Evolutionary conservation across 2,329 filamentous ascomycete genomes (phyloP).

Genomic region (Hypoxylon sp.): DNA sequence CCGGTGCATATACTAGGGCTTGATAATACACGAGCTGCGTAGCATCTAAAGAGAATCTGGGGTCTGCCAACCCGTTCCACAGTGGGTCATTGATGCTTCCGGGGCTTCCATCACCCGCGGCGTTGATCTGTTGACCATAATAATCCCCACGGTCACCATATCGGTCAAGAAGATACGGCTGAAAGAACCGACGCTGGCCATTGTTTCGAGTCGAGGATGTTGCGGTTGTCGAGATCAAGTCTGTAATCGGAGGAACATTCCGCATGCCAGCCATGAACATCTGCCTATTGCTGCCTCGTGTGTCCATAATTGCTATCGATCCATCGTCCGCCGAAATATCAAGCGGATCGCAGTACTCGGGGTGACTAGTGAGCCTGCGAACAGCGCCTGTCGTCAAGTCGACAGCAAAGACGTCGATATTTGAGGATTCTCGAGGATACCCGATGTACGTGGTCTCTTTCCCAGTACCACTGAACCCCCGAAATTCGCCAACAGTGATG

Average conservation of each 20-base stretch:
- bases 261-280: constrained; percentile 54
- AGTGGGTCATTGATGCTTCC: constrained; percentile 55
- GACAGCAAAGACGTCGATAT: constrained; percentile 55
- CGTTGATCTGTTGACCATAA: constrained; percentile 55
- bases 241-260: constrained; percentile 52
- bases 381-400: constrained; percentile 52
- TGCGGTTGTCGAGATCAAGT: constrained; percentile 47
- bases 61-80: constrained; percentile 59
- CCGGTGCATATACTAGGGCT: constrained; percentile 48
- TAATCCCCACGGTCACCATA: constrained; percentile 56
- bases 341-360: constrained; percentile 55
- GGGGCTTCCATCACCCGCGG: constrained; percentile 44
- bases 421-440: constrained; percentile 51
- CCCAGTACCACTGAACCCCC: constrained; percentile 54
- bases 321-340: constrained; percentile 53
- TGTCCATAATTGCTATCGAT: constrained; percentile 56
- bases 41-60: constrained; percentile 52
- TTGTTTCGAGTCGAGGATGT: constrained; percentile 56
- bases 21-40: constrained; percentile 56
- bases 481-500: constrained; percentile 53
- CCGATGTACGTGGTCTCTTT: constrained; percentile 54
- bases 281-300: constrained; percentile 51
- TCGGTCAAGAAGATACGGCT: constrained; percentile 54
- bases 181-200: constrained; percentile 55
- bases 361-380: constrained; percentile 53